Conservation (phyloP, 192 early-diverging fungal genomes). For the Coemansia sp. region DNA sequence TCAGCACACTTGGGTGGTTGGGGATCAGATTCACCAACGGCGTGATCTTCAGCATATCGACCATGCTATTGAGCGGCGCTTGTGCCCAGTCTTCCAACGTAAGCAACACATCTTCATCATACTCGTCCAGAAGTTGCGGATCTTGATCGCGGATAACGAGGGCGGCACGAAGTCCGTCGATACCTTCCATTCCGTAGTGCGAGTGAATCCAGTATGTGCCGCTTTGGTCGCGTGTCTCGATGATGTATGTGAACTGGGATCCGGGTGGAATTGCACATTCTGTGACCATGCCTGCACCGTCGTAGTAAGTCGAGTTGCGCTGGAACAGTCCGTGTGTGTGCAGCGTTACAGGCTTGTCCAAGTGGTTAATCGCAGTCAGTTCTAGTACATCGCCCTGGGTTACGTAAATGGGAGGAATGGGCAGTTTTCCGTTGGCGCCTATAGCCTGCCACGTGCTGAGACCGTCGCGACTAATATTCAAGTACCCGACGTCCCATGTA, state of each 20-base stretch:
- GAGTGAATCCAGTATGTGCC: conserved; percentile 83
- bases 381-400: conserved; percentile 26
- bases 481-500: conserved; percentile 64
- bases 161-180: conserved; percentile 71
- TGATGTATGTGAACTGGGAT: conserved; percentile 63
- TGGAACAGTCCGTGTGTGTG: conserved; percentile 79
- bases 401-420: conserved; percentile 33
- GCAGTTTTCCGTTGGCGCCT: conserved; percentile 61
- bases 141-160: conserved; percentile 59
- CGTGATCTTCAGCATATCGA: conserved; percentile 39
- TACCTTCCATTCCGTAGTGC: conserved; percentile 66
- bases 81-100: conserved; percentile 66
- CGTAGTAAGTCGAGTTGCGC: conserved; percentile 61
- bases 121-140: conserved; percentile 18
- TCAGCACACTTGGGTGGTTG: conserved; percentile 2
- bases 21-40: neutral
- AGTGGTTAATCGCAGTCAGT: conserved; percentile 38
- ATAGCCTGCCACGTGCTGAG: conserved; percentile 56
- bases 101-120: conserved; percentile 65
- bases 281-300: conserved; percentile 65
- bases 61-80: neutral
- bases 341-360: conserved; percentile 58
- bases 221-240: conserved; percentile 37
- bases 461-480: conserved; percentile 61
- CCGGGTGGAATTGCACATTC: conserved; percentile 72